Percentiles rank a stretch among this genome's conserved stretches.
These are phyloP conservation scores for Xylaria palmicola DNA, from an alignment of 495 filamentous ascomycete genomes.

Conservation along the genomic window DNA sequence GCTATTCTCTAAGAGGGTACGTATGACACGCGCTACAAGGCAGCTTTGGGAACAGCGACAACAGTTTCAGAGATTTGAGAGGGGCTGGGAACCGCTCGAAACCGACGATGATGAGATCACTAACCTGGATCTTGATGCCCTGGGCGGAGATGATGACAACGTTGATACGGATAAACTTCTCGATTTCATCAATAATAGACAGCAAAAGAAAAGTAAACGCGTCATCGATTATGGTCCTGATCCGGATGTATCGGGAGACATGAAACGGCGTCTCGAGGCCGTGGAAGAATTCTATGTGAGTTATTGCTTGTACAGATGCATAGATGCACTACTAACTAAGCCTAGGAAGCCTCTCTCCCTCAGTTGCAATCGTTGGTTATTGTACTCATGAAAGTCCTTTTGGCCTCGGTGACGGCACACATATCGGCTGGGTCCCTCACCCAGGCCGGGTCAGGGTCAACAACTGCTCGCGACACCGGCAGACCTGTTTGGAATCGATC, in stretches of 20 bases:
- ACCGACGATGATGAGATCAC: slow-evolving; percentile 46
- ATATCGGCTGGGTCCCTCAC: slow-evolving; percentile 39
- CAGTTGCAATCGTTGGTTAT: slow-evolving; percentile 93
- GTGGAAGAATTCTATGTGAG: slow-evolving; percentile 86
- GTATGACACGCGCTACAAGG: slow-evolving; percentile 84
- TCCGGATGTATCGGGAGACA: slow-evolving; percentile 42
- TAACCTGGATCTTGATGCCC: slow-evolving; percentile 48
- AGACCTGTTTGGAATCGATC: slow-evolving; percentile 28
- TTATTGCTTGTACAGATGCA: slow-evolving; percentile 14
- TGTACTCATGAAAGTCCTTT: slow-evolving; percentile 81
- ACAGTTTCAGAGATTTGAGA: slow-evolving; percentile 82
- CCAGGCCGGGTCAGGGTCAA: slow-evolving; percentile 29
- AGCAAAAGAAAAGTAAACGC: slow-evolving; percentile 28
- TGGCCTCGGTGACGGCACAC: slow-evolving; percentile 73
- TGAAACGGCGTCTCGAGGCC: slow-evolving; percentile 65
- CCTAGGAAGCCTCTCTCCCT: slow-evolving; percentile 70
- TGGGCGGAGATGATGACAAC: slow-evolving; percentile 48
- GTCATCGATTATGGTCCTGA: slow-evolving; percentile 57
- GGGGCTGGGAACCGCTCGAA: slow-evolving; percentile 69
- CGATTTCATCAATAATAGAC: slow-evolving; percentile 33
- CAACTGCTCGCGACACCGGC: slow-evolving; percentile 36
- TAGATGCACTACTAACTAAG: slow-evolving; percentile 10
- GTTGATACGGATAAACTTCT: slow-evolving; percentile 32
- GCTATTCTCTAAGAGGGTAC: slow-evolving; percentile 82
- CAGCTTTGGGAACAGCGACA: slow-evolving; percentile 96